phyloP scores from a whole-genome alignment of 176 grass and related monocot genomes.

The Ensete glaucum region DNA sequence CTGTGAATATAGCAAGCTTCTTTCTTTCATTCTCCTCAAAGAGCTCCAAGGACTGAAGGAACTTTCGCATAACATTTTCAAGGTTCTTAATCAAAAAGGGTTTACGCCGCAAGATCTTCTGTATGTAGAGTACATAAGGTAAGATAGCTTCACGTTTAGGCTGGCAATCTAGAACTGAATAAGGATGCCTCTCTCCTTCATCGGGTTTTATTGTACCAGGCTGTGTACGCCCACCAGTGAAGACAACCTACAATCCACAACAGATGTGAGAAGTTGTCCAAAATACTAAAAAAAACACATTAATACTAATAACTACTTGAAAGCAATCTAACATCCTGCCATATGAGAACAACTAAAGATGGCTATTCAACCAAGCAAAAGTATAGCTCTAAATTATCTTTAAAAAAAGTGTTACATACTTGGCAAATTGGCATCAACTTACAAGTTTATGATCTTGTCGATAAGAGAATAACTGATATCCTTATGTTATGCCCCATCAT shows the following conservation, averaged over 20 bases:
- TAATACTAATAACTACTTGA: background rate
- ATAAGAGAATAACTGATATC: background rate
- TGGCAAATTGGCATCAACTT: background rate
- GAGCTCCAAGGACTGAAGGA: slow-evolving; percentile 91
- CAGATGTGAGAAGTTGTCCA: background rate
- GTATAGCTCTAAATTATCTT: background rate
- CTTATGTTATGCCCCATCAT: background rate
- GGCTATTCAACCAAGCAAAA: background rate
- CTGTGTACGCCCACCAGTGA: slow-evolving; percentile 81
- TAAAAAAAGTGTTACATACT: background rate
- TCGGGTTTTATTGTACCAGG: slow-evolving; percentile 89
- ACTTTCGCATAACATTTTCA: slow-evolving; percentile 94
- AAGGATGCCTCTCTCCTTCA: slow-evolving; percentile 77
- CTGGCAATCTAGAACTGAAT: slow-evolving; percentile 71
- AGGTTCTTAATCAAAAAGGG: slow-evolving; percentile 97
- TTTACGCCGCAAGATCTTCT: slow-evolving; percentile 76
- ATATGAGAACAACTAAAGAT: background rate
- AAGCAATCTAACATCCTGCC: too few relatives aligned
- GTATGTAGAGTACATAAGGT: slow-evolving; percentile 78
- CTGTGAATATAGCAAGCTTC: slow-evolving; percentile 85
- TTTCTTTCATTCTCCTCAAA: slow-evolving; percentile 88
- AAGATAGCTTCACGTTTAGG: slow-evolving; percentile 73
- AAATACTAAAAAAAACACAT: background rate
- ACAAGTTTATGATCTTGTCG: background rate
- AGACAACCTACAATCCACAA: slow-evolving; percentile 52